These are phyloP conservation scores for Parasarocladium wereldwijsianum DNA, from an alignment of 2,329 filamentous ascomycete species.

Conservation along the genomic window DNA sequence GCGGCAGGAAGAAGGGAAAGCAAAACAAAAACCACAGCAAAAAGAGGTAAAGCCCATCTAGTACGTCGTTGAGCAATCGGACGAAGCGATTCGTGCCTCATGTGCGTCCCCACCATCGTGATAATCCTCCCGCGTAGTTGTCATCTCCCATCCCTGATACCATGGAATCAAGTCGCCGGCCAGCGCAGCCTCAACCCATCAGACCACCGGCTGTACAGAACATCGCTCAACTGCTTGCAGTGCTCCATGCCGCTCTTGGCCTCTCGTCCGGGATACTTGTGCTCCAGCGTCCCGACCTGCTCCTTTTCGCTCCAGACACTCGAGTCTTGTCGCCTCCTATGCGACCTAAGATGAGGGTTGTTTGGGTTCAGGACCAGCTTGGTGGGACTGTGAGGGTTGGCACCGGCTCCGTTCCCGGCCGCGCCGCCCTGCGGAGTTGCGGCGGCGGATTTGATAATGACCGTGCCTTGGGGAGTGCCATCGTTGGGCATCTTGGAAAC, in stretches of 20 bases:
- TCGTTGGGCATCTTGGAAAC: conserved; percentile 26
- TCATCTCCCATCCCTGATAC: neutral
- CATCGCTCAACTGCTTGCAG: conserved; percentile 74
- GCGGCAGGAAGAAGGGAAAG: no score
- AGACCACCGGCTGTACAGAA: conserved; percentile 81
- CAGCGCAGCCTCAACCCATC: conserved; percentile 65
- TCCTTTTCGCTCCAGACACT: conserved; percentile 22
- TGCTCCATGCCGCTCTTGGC: conserved; percentile 72
- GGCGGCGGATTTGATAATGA: conserved; percentile 40
- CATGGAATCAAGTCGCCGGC: conserved; percentile 27
- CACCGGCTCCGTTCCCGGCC: no score
- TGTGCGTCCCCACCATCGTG: no score
- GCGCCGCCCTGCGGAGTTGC: conserved; percentile 21
- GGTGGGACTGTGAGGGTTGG: no score
- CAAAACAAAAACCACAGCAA: no score
- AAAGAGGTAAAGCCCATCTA: no score
- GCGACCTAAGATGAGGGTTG: conserved; percentile 74
- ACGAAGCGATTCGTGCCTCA: no score
- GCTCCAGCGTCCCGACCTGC: conserved; percentile 31
- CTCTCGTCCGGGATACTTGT: conserved; percentile 39
- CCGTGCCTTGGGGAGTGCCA: conserved; percentile 37
- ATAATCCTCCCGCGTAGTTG: no score
- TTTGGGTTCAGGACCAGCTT: conserved; percentile 68
- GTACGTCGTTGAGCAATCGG: no score
- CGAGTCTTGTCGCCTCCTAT: conserved; percentile 47